phyloP scores from a whole-genome alignment of 1,284 basidiomycete species.

The Malassezia arunalokei region DNA sequence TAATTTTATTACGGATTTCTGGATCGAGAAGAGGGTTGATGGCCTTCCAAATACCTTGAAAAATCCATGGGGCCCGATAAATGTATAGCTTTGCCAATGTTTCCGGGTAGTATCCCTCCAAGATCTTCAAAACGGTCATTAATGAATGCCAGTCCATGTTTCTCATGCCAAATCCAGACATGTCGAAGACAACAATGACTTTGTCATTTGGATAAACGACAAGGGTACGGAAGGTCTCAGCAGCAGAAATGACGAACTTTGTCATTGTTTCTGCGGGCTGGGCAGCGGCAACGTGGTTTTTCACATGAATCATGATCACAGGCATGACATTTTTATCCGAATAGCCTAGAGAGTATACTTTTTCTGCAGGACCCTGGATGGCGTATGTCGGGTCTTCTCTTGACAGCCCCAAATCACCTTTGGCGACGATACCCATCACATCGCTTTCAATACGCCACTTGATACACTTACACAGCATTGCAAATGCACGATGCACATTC shows the following conservation, averaged over 20 bases:
- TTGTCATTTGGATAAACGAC: conserved; percentile 46
- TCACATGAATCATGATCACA: conserved; percentile 41
- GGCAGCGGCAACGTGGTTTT: conserved; percentile 32
- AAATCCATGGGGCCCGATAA: conserved; percentile 48
- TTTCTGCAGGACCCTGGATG: conserved; percentile 43
- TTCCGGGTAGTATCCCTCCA: conserved; percentile 47
- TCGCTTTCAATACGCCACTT: conserved; percentile 43
- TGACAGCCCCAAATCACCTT: conserved; percentile 43
- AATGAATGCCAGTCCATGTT: conserved; percentile 40
- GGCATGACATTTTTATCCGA: conserved; percentile 40
- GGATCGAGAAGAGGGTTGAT: conserved; percentile 44
- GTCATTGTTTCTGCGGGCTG: conserved; percentile 46
- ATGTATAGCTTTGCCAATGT: conserved; percentile 45
- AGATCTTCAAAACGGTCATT: conserved; percentile 32
- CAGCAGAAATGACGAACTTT: conserved; percentile 44
- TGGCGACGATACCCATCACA: conserved; percentile 44
- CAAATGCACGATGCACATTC: conserved; percentile 45
- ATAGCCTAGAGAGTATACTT: conserved; percentile 45
- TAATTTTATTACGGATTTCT: conserved; percentile 39
- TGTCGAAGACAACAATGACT: conserved; percentile 43
- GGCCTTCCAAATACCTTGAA: conserved; percentile 45
- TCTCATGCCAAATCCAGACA: conserved; percentile 40
- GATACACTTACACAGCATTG: conserved; percentile 45
- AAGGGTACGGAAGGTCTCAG: conserved; percentile 45
- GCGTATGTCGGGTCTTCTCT: conserved; percentile 42